Evolutionary conservation across 1,284 basidiomycete species (phyloP).

Genomic region (Coniferiporia weirii): DNA sequence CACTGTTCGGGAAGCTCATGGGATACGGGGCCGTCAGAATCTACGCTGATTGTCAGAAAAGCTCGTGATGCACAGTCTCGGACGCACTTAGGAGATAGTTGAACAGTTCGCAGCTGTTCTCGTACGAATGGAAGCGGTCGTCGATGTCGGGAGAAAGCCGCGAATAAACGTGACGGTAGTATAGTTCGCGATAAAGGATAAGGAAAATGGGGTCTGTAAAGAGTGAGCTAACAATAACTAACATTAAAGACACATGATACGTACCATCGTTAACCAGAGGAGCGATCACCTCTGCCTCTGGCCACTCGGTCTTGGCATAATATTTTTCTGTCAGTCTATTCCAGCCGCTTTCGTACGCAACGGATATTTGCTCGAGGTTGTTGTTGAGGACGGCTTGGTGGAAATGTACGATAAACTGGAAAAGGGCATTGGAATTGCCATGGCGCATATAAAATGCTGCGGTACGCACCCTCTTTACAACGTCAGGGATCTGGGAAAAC

Average conservation of each 20-base stretch:
- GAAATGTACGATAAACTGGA: constrained; percentile 85
- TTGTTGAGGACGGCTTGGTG: constrained; percentile 84
- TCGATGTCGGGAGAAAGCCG: constrained; percentile 93
- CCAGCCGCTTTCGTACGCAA: constrained; percentile 95
- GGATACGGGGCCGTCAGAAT: constrained; percentile 89
- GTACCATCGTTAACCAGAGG: constrained; percentile 88
- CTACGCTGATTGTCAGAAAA: constrained; percentile 33
- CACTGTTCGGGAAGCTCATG: constrained; percentile 95
- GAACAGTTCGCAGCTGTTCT: constrained; percentile 98
- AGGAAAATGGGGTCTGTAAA: constrained; percentile 84
- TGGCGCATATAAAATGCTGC: not conserved
- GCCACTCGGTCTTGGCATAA: constrained; percentile 94
- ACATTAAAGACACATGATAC: constrained; percentile 23
- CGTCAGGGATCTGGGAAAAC: constrained; percentile 73
- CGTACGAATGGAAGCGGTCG: constrained; percentile 97
- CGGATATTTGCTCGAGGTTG: constrained; percentile 83
- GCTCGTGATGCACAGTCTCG: constrained; percentile 9
- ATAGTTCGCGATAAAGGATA: constrained; percentile 93
- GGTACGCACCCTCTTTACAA: constrained; percentile 69
- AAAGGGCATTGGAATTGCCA: constrained; percentile 5
- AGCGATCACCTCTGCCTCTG: constrained; percentile 92
- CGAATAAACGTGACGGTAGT: constrained; percentile 94
- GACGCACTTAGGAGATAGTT: constrained; percentile 83
- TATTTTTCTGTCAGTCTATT: constrained; percentile 95
- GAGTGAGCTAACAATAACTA: not conserved